Base-by-base conservation (phyloP, 2,329 filamentous ascomycete species). In the Paecilomyces dactylethromorphus region DNA sequence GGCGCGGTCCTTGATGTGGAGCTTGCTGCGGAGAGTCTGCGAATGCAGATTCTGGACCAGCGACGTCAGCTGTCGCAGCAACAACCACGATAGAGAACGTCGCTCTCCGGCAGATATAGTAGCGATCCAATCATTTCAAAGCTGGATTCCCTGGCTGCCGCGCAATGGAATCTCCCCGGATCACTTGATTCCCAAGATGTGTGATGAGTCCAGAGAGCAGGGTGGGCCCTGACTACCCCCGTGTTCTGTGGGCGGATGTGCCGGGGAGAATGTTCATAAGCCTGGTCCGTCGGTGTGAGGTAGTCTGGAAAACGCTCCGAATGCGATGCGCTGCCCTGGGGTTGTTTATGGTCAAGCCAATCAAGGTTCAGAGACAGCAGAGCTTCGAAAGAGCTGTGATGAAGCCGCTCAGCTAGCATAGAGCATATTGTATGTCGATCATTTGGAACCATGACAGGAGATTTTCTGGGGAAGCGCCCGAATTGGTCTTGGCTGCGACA, bases 1-100 rank as follows among this genome's bases (percentile, higher is more conserved):
- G 89, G 89, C 2, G 83, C 86, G 60, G 87, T 94, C 53, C 77
- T 97, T 45, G 92, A 97, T 82, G 90, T 90, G 0, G 91, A 97
- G 79, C 82, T 93, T 57, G 94, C 92, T 0, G 88, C 87, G 10
- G 90, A 96, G 75, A 82, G 81, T 54, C 68, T 97, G 66, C 81
- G 85, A 69, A 78, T 79, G 65, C 82, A 90, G 74, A 84, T 91
- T 56, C 69, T 91, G 60, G 85, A 87, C 66, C 81, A 82, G 71
- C 81, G 87, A 61, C 70, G 74, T 50, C 69, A 74, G 59, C 62
- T 69, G 53, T 72, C 74, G 24, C 71, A 73, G 62, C 68, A 74
- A 54, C 67, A 71, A 57, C 60, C 64, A 57, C 69, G 67, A 56
- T 71, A 69, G 64, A 62, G 63, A n/a, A n/a, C 39, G 39, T 10